Base-by-base conservation (phyloP, 2,329 filamentous ascomycete species). In the Massarina eburnea region DNA sequence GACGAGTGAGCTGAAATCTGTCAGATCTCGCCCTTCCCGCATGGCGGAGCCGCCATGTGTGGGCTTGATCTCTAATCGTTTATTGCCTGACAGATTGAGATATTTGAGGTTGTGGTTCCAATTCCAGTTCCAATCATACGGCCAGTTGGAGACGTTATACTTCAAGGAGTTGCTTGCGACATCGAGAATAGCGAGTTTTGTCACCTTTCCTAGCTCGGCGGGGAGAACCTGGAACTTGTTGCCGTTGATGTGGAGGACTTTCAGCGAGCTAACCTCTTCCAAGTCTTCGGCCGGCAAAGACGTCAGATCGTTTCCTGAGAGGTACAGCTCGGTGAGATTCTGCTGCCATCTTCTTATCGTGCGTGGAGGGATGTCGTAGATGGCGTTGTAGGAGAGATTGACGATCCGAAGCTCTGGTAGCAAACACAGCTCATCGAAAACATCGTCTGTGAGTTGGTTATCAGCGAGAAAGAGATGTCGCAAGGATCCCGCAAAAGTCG, bases 61-160 rank as follows among this genome's bases (percentile, higher is more conserved):
- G 1, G 82, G 82, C 62, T 85, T 85, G 74, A 99, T 97, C 71
- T 99, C 94, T 26, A 99, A 74, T 40, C 92, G 85, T 71, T 96
- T 96, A 74, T 99, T 99, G 41, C 94, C 94, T 0, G 92, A 97
- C 63, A 99, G 78, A 64, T 97, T 99, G 52, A 99, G 84, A 64
- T 95, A 99, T 52, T 91, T 88, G 55, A 99, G 75, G 60, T 96
- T 95, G 39, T 88, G 89, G 62, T 99, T 99, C 79, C 94, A 89
- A 64, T 97, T 97, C 94, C 94, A 99, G 62, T 99, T 99, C 94
- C 94, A 99, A 67, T 99, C 94, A 66, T 99, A 99, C 0, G 92
- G 94, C 79, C 95, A 96, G 64, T 99, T 99, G 22, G 91, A 94
- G 38, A 99, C 95, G 67, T 99, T 99, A 80, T 99, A 99, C 71